Conservation (phyloP, 805 yeast species). For the Saturnispora silvae region DNA sequence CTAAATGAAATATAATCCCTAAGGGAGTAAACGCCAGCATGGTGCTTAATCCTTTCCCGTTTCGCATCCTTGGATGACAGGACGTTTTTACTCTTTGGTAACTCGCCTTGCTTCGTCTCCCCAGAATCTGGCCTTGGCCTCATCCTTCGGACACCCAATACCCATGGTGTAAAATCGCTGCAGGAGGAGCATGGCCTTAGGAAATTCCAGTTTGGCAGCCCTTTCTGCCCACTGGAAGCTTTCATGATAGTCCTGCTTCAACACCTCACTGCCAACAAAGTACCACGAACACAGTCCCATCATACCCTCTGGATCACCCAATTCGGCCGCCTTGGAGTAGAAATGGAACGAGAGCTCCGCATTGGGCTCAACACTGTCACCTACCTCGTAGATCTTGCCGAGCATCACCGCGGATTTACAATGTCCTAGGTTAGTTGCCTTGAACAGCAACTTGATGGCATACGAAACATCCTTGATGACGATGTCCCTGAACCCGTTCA, state of each 20-base stretch:
- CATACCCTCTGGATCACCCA: conserved; percentile 86
- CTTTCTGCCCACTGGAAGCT: conserved; percentile 91
- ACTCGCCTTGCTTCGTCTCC: conserved; percentile 55
- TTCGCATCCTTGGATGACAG: too few relatives aligned
- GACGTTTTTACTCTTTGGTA: too few relatives aligned
- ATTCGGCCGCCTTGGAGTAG: conserved; percentile 81
- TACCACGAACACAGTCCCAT: conserved; percentile 96
- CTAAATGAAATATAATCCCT: too few relatives aligned
- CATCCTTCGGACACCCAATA: conserved; percentile 63
- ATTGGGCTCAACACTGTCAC: conserved; percentile 66
- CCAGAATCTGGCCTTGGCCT: conserved; percentile 59
- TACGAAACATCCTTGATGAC: conserved; percentile 75
- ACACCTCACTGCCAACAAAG: conserved; percentile 81
- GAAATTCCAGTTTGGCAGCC: conserved; percentile 65
- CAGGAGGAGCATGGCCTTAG: conserved; percentile 78
- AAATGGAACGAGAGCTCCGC: conserved; percentile 81
- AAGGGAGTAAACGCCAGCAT: too few relatives aligned
- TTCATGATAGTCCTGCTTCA: conserved; percentile 69
- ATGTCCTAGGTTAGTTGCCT: conserved; percentile 84
- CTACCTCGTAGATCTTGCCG: conserved; percentile 79
- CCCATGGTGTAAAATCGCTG: conserved; percentile 83
- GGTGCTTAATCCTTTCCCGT: too few relatives aligned
- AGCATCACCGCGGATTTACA: conserved; percentile 67
- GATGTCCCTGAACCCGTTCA: conserved; percentile 76
- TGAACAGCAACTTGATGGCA: conserved; percentile 76